A percentile compares a stretch with the other conserved stretches of the same genome.
These are phyloP conservation scores for Penicillium sp. DNA, from an alignment of 2,329 filamentous ascomycete genomes.

Conservation along the genomic window DNA sequence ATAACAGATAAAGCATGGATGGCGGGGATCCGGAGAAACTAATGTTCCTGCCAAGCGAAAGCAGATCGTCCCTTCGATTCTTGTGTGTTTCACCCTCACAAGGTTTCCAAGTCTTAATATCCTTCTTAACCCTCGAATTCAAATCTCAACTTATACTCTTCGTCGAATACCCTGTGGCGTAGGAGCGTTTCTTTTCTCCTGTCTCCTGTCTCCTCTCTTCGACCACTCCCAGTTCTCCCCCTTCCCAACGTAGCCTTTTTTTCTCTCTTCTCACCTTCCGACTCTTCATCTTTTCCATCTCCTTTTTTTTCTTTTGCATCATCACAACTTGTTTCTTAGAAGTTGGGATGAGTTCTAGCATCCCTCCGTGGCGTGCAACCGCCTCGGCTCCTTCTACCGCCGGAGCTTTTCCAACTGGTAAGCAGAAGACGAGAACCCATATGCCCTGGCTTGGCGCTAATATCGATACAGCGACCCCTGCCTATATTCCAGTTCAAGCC, in stretches of 20 bases:
- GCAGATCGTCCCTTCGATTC: not conserved
- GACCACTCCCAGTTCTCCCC: conserved; percentile 6
- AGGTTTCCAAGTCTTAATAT: not conserved
- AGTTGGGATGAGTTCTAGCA: conserved; percentile 39
- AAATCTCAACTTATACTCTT: not conserved
- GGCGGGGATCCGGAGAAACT: conserved; percentile 6
- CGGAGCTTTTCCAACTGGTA: conserved; percentile 36
- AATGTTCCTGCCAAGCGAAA: not conserved
- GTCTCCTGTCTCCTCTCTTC: conserved; percentile 3
- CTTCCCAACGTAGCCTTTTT: conserved; percentile 16
- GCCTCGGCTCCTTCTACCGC: conserved; percentile 30
- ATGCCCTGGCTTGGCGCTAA: conserved; percentile 16
- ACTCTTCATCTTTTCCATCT: conserved; percentile 11
- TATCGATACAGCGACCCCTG: conserved; percentile 45
- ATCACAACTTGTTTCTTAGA: conserved; percentile 16
- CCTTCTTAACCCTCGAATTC: not conserved
- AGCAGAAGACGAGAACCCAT: conserved; percentile 12
- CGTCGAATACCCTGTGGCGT: conserved; percentile 1
- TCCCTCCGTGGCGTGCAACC: conserved; percentile 42
- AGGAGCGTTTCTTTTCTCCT: conserved; percentile 3
- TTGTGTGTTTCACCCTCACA: not conserved
- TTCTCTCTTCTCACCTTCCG: not conserved
- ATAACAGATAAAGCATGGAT: conserved; percentile 13
- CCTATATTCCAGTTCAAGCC: conserved; percentile 63
- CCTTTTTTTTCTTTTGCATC: conserved; percentile 13